Evolutionary conservation across 345 rosid genomes (phyloP).

Genomic region (Cochlearia excelsa): DNA sequence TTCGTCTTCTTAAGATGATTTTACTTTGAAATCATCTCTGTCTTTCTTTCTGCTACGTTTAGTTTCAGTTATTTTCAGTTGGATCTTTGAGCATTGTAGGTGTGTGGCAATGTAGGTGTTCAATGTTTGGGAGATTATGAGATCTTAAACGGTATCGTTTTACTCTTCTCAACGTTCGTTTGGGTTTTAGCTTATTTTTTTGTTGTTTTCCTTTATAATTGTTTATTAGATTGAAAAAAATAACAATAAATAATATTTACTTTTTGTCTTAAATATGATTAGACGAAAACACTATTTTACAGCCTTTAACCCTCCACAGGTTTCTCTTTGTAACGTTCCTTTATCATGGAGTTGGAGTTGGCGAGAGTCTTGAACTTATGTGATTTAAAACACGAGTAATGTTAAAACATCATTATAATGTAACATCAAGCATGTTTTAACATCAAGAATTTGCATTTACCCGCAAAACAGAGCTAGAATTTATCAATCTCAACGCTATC

Average conservation of each 20-base stretch:
- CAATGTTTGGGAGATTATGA: conserved; percentile 13
- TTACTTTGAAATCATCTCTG: background rate
- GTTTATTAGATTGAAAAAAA: conserved; percentile 14
- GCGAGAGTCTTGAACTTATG: no score
- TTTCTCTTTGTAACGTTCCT: conserved; percentile 15
- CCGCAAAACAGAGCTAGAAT: conserved; percentile 41
- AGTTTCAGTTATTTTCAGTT: conserved; percentile 15
- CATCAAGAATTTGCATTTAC: conserved; percentile 15
- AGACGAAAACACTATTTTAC: background rate
- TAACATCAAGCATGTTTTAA: no score
- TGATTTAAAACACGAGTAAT: no score
- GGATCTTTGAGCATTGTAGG: conserved; percentile 23
- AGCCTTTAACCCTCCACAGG: conserved; percentile 5
- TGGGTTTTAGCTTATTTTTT: conserved; percentile 13
- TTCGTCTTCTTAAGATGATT: conserved; percentile 25
- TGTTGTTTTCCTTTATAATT: background rate
- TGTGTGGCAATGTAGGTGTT: conserved; percentile 13
- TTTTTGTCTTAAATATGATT: background rate
- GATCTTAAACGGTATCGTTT: conserved; percentile 5
- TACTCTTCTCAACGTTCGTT: conserved; percentile 16
- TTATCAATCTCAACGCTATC: conserved; percentile 63
- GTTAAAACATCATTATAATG: no score
- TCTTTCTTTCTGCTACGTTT: conserved; percentile 23
- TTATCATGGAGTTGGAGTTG: background rate
- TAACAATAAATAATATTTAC: conserved; percentile 3